Conservation (phyloP, 2,329 filamentous ascomycete species). For the Tolypocladium inflatum region DNA sequence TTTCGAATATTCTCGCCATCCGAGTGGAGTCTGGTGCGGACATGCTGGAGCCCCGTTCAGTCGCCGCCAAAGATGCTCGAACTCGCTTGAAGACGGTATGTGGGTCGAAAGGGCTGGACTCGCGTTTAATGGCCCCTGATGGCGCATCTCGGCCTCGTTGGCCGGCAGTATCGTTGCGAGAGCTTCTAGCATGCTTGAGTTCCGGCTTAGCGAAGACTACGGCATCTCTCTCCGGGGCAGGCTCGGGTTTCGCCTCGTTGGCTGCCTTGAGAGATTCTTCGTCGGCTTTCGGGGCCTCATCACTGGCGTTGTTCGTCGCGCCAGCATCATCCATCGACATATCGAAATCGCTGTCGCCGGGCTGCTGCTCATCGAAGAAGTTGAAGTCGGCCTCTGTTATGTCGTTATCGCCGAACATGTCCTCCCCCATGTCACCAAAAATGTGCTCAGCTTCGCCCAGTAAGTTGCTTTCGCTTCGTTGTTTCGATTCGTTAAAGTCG, state of each 20-base stretch:
- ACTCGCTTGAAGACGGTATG: constrained; percentile 51
- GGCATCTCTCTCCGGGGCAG: constrained; percentile 13
- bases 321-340: constrained; percentile 16
- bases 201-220: constrained; percentile 49
- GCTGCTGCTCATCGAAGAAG: constrained; percentile 64
- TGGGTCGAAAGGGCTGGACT: constrained; percentile 47
- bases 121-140: constrained; percentile 33
- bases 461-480: constrained; percentile 30
- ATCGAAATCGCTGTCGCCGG: constrained; percentile 30
- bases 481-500: constrained; percentile 31
- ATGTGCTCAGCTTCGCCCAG: constrained; percentile 46
- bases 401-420: constrained; percentile 62
- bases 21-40: constrained; percentile 15
- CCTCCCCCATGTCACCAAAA: constrained; percentile 59
- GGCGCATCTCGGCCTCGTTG: constrained; percentile 20
- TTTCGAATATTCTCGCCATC: constrained; percentile 42
- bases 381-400: constrained; percentile 79
- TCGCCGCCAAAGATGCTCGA: constrained; percentile 31
- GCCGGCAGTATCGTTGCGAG: constrained; percentile 31
- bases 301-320: constrained; percentile 6
- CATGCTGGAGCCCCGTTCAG: constrained; percentile 10
- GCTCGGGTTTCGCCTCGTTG: constrained; percentile 7
- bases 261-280: constrained; percentile 7
- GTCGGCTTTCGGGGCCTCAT: constrained; percentile 6
- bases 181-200: constrained; percentile 47